Evolutionary conservation across 371 early-diverging fungal species (phyloP).

Genomic region (Haplosporangium sp.): DNA sequence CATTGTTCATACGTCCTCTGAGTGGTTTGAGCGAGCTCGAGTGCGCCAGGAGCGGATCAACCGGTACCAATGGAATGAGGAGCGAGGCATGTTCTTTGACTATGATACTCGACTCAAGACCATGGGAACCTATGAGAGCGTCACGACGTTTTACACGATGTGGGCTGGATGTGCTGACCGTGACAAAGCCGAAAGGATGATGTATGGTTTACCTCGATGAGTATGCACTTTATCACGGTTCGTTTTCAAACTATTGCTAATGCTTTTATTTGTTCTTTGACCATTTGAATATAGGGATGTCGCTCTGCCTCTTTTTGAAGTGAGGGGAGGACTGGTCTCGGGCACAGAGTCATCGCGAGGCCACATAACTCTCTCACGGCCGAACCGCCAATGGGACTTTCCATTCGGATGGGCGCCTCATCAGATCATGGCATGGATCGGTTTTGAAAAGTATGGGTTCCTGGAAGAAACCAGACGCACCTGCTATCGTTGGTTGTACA

Average conservation of each 20-base stretch:
- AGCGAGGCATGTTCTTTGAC: conserved; percentile 84
- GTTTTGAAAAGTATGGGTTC: conserved; percentile 87
- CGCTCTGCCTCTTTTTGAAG: conserved; percentile 79
- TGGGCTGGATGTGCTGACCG: conserved; percentile 78
- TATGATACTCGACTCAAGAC: conserved; percentile 70
- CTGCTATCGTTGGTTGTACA: conserved; percentile 96
- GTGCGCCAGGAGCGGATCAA: conserved; percentile 68
- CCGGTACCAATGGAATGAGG: conserved; percentile 80
- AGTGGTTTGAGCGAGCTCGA: conserved; percentile 68
- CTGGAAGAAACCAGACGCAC: conserved; percentile 79
- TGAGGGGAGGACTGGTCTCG: conserved; percentile 56
- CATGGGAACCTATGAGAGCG: conserved; percentile 75
- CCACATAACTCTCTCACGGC: conserved; percentile 71
- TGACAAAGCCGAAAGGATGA: conserved; percentile 73
- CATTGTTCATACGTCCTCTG: conserved; percentile 57
- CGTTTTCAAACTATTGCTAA: too few species aligned
- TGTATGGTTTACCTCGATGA: conserved; percentile 33
- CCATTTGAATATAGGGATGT: not conserved
- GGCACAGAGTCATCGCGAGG: conserved; percentile 41
- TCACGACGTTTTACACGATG: conserved; percentile 80
- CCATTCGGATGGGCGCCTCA: conserved; percentile 98
- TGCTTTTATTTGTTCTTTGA: not conserved
- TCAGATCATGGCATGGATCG: conserved; percentile 96
- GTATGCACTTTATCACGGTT: too few species aligned
- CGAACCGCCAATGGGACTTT: conserved; percentile 97